Evolutionary conservation across 208 protist genomes (phyloP).

Genomic region (Trypanosoma brucei): DNA sequence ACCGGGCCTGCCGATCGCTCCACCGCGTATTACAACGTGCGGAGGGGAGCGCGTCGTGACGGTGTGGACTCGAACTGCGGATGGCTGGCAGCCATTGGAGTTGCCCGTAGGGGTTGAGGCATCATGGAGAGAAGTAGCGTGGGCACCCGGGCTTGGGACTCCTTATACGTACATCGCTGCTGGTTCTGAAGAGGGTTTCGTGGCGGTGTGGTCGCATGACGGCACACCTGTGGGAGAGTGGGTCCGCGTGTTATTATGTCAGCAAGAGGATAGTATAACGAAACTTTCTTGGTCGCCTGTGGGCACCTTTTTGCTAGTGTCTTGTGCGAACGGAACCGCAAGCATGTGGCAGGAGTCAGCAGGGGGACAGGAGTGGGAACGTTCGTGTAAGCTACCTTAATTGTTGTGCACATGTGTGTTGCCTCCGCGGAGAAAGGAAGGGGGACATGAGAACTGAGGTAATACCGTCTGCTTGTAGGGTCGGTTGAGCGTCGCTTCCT

Average conservation of each 20-base stretch:
- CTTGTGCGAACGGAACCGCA: conserved; percentile 64
- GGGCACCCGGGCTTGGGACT: conserved; percentile 72
- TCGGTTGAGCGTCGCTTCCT: too few species aligned
- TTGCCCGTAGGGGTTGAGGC: conserved; percentile 35
- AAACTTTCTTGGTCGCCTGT: conserved; percentile 80
- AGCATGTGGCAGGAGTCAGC: conserved; percentile 72
- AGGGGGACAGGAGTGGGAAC: conserved; percentile 47
- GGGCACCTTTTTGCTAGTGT: conserved; percentile 78
- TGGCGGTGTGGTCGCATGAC: conserved; percentile 80
- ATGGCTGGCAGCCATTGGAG: conserved; percentile 37
- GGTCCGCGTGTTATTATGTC: conserved; percentile 34
- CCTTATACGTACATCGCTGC: conserved; percentile 83
- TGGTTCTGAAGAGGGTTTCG: conserved; percentile 63
- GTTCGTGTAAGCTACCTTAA: conserved; percentile 47
- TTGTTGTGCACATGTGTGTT: not conserved
- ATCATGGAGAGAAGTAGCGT: conserved; percentile 65
- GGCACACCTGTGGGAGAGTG: conserved; percentile 39
- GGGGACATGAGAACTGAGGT: too few species aligned
- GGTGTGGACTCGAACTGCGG: conserved; percentile 61
- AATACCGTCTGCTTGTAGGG: too few species aligned
- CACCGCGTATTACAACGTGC: conserved; percentile 79
- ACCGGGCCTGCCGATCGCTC: conserved; percentile 34
- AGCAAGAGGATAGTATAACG: conserved; percentile 52
- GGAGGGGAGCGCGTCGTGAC: conserved; percentile 41
- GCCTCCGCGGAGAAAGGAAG: too few species aligned